Evolutionary conservation across 2,329 filamentous ascomycete species (phyloP).

Genomic region (Raffaelea albimanens): DNA sequence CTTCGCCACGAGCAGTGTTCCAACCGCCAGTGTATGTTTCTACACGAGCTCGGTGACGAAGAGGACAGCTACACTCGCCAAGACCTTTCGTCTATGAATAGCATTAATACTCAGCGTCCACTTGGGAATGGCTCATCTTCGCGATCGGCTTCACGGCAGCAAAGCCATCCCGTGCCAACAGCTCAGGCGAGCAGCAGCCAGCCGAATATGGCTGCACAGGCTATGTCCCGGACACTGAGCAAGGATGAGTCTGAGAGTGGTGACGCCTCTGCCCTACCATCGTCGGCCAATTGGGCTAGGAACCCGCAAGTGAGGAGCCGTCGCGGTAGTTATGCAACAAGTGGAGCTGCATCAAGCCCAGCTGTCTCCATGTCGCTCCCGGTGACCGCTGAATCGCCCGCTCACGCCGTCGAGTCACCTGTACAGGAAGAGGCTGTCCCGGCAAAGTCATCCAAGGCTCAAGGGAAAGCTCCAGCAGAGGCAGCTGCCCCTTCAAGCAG

Average conservation of each 20-base stretch:
- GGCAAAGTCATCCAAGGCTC: background rate
- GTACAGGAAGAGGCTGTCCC: slow-evolving; percentile 23
- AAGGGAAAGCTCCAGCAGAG: slow-evolving; percentile 6
- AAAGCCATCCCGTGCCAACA: slow-evolving; percentile 28
- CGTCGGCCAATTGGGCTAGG: slow-evolving; percentile 87
- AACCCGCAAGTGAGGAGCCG: slow-evolving; percentile 57
- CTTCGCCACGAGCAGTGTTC: slow-evolving; percentile 88
- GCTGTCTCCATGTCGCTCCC: slow-evolving; percentile 55
- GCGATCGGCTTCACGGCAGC: slow-evolving; percentile 44
- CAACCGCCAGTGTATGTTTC: slow-evolving; percentile 94
- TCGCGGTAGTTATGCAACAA: slow-evolving; percentile 71
- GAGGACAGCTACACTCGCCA: slow-evolving; percentile 94
- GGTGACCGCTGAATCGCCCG: slow-evolving; percentile 38
- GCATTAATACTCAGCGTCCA: slow-evolving; percentile 68
- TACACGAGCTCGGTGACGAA: slow-evolving; percentile 97
- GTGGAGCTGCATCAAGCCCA: slow-evolving; percentile 73
- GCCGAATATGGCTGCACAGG: slow-evolving; percentile 23
- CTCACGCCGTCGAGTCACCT: slow-evolving; percentile 31
- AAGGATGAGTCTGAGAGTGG: slow-evolving; percentile 64
- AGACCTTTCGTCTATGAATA: slow-evolving; percentile 91
- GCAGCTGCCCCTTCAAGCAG: background rate
- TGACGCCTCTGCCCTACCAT: slow-evolving; percentile 87
- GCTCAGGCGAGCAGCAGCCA: slow-evolving; percentile 16
- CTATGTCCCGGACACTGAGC: slow-evolving; percentile 69
- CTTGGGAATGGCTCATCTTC: slow-evolving; percentile 44